Evolutionary conservation across 805 yeast genomes (phyloP).

Genomic region (Cyberlindnera euphorbiae): DNA sequence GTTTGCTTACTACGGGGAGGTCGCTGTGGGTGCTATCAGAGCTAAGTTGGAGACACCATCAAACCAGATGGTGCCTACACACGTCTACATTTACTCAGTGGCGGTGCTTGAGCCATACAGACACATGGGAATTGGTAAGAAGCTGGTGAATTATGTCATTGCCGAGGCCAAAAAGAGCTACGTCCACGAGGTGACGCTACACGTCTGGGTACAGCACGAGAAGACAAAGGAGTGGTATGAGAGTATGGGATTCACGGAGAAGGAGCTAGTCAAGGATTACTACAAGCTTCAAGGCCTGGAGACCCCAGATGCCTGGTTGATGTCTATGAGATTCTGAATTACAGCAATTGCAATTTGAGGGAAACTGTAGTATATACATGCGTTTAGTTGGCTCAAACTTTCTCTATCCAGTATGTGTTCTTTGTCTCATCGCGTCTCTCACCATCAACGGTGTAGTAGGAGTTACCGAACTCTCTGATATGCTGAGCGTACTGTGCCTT

Average conservation of each 20-base stretch:
- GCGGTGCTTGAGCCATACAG: constrained; percentile 67
- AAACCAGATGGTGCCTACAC: constrained; percentile 43
- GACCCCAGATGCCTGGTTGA: constrained; percentile 44
- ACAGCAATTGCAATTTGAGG: too few relatives aligned
- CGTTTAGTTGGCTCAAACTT: constrained; percentile 24
- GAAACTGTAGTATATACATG: not conserved
- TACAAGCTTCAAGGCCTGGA: constrained; percentile 42
- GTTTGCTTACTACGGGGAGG: constrained; percentile 62
- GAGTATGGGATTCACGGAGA: constrained; percentile 42
- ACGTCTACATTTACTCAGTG: constrained; percentile 59
- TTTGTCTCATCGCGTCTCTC: constrained; percentile 20
- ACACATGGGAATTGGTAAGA: constrained; percentile 54
- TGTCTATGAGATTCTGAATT: constrained; percentile 23
- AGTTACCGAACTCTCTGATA: constrained; percentile 21
- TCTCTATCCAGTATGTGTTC: constrained; percentile 26
- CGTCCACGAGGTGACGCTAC: constrained; percentile 48
- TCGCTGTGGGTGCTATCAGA: constrained; percentile 76
- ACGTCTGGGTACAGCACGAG: constrained; percentile 44
- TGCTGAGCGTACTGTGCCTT: constrained; percentile 18
- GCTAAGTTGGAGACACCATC: constrained; percentile 45
- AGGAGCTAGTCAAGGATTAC: constrained; percentile 37
- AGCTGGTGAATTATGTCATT: constrained; percentile 52
- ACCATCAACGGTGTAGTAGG: constrained; percentile 19
- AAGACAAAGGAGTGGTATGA: constrained; percentile 47
- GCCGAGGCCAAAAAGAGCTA: constrained; percentile 50